phyloP scores from a whole-genome alignment of 257 asterid genomes.

The Ophiorrhiza pumila region DNA sequence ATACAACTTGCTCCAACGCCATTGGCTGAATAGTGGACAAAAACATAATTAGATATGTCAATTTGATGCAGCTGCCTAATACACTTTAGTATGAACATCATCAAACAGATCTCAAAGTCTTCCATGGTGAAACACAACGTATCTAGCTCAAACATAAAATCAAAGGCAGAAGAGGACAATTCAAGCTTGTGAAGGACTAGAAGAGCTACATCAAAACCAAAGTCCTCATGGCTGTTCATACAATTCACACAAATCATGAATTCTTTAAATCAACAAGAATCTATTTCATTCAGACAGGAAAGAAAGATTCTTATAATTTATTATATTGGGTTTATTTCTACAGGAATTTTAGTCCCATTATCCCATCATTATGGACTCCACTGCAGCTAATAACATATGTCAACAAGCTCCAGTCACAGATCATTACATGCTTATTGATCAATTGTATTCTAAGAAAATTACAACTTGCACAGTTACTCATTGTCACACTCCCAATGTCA shows the following conservation, averaged over 20 bases:
- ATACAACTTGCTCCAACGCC: slow-evolving; percentile 92
- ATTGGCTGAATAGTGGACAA: slow-evolving; percentile 62
- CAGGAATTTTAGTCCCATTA: not conserved
- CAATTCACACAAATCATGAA: too few species aligned
- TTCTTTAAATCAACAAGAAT: too few species aligned
- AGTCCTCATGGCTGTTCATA: too few species aligned
- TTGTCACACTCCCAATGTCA: not conserved
- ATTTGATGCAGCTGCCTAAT: not conserved
- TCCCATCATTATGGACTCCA: too few species aligned
- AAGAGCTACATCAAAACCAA: not conserved
- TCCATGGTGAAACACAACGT: not conserved
- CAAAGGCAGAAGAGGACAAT: not conserved
- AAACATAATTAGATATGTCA: slow-evolving; percentile 22
- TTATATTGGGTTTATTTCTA: not conserved
- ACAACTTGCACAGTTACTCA: too few species aligned
- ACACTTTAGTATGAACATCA: not conserved
- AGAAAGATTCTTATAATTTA: too few species aligned
- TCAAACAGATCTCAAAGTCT: not conserved
- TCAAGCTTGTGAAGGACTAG: not conserved
- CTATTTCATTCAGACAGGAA: too few species aligned
- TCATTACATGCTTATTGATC: not conserved
- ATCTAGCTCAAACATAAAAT: not conserved
- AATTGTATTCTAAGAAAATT: not conserved
- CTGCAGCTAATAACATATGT: too few species aligned
- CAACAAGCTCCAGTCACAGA: not conserved